Conservation (phyloP, 371 early-diverging fungal genomes). For the Sporodiniella umbellata region DNA sequence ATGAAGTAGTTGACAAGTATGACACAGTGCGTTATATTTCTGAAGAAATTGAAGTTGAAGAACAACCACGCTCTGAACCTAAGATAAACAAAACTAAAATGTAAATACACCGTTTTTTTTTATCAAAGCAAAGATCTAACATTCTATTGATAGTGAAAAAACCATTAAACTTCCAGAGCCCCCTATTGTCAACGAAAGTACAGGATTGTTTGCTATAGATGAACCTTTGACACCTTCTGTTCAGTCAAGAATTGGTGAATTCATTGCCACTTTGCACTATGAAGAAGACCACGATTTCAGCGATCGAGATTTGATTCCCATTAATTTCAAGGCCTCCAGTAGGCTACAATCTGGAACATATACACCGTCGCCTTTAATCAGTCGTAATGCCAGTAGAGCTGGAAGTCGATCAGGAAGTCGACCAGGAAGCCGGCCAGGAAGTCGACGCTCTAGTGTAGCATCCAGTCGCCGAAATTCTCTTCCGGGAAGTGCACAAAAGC, state of each 20-base stretch:
- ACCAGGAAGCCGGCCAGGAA: not conserved
- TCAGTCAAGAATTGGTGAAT: conserved; percentile 13
- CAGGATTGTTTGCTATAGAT: conserved; percentile 18
- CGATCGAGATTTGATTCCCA: conserved; percentile 35
- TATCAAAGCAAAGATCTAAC: too few relatives aligned
- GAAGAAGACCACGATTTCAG: conserved; percentile 22
- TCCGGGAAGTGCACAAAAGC: not conserved
- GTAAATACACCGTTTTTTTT: too few relatives aligned
- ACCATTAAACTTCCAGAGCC: not conserved
- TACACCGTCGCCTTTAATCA: conserved; percentile 10
- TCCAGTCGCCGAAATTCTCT: conserved; percentile 13
- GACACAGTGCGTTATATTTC: too few relatives aligned
- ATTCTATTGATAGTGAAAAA: too few relatives aligned
- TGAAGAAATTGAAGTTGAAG: too few relatives aligned
- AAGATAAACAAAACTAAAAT: too few relatives aligned
- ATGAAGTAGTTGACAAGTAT: too few relatives aligned
- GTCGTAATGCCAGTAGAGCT: conserved; percentile 3
- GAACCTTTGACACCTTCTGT: conserved; percentile 3
- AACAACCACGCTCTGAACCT: too few relatives aligned
- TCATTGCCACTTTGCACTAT: conserved; percentile 7
- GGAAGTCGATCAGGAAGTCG: conserved; percentile 7
- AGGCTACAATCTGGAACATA: conserved; percentile 17
- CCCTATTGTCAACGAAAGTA: not conserved
- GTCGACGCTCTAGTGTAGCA: conserved; percentile 10
- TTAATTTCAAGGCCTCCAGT: conserved; percentile 28